phyloP scores from a whole-genome alignment of 1,139 yeast species.

The Diutina ranongensis region DNA sequence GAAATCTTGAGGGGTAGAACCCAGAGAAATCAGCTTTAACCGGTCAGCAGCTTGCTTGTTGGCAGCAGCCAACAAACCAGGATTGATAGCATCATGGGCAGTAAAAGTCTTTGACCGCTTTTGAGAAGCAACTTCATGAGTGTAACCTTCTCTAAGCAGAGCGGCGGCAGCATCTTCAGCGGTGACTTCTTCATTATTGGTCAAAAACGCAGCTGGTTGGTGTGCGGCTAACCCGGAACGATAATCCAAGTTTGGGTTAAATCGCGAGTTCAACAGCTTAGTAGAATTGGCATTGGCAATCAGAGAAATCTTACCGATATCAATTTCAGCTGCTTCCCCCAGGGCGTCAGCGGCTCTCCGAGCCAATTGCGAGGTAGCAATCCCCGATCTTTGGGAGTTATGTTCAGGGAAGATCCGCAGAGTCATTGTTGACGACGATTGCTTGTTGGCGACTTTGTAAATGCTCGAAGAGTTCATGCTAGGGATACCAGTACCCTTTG shows the following conservation, averaged over 20 bases:
- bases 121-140: constrained; percentile 18
- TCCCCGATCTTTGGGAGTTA: neutral
- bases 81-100: constrained; percentile 37
- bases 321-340: constrained; percentile 12
- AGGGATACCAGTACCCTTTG: constrained; percentile 22
- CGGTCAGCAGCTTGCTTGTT: constrained; percentile 45
- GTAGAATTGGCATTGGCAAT: constrained; percentile 35
- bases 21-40: constrained; percentile 25
- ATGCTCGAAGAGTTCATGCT: constrained; percentile 26
- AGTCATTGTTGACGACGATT: constrained; percentile 34
- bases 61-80: constrained; percentile 51
- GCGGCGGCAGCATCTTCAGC: constrained; percentile 33
- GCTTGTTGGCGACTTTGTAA: constrained; percentile 23
- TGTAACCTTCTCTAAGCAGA: constrained; percentile 18
- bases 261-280: constrained; percentile 28
- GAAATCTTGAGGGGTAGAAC: constrained; percentile 23
- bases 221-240: constrained; percentile 27
- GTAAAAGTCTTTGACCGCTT: constrained; percentile 23
- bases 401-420: constrained; percentile 37
- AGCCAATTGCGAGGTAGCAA: constrained; percentile 3
- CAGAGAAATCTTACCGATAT: constrained; percentile 30
- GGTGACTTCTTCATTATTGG: constrained; percentile 19
- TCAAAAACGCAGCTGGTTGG: constrained; percentile 18
- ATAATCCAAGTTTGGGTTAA: constrained; percentile 33
- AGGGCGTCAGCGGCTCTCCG: constrained; percentile 3